phyloP scores from a whole-genome alignment of 2,329 filamentous ascomycete species.

The Talaromyces verruculosus region DNA sequence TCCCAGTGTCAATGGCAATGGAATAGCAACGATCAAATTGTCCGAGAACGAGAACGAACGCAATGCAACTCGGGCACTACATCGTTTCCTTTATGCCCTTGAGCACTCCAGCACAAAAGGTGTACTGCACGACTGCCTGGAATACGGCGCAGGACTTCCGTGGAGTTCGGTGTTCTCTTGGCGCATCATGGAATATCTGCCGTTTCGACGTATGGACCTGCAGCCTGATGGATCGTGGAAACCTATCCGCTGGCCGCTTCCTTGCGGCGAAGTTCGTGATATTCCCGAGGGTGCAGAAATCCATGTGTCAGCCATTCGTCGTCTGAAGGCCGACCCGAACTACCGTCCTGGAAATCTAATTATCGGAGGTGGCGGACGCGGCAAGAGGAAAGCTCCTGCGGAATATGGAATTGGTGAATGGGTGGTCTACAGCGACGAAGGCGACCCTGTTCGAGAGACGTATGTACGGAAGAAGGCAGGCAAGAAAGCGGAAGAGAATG shows the following conservation, averaged over 20 bases:
- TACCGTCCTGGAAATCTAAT: slow-evolving; percentile 81
- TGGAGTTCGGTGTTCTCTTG: slow-evolving; percentile 61
- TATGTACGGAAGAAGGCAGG: slow-evolving; percentile 53
- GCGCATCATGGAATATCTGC: slow-evolving; percentile 79
- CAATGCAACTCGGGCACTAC: slow-evolving; percentile 31
- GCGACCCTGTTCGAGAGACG: slow-evolving; percentile 68
- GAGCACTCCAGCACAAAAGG: slow-evolving; percentile 55
- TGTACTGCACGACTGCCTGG: slow-evolving; percentile 69
- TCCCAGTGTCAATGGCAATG: slow-evolving; percentile 15
- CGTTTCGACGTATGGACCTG: slow-evolving; percentile 78
- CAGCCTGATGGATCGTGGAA: slow-evolving; percentile 72
- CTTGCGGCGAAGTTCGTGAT: slow-evolving; percentile 74
- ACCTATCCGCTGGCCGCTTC: slow-evolving; percentile 76
- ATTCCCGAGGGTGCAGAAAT: slow-evolving; percentile 69
- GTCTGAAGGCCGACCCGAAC: slow-evolving; percentile 62
- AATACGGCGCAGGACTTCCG: slow-evolving; percentile 61
- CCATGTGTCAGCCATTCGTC: slow-evolving; percentile 71
- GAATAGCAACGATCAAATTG: slow-evolving; percentile 17
- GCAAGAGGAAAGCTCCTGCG: slow-evolving; percentile 60
- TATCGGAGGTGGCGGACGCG: slow-evolving; percentile 73
- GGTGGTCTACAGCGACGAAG: slow-evolving; percentile 63
- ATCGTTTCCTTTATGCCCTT: slow-evolving; percentile 59
- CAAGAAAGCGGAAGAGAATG: slow-evolving; percentile 9
- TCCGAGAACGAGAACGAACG: slow-evolving; percentile 25
- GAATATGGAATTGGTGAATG: slow-evolving; percentile 70